Evolutionary conservation across 148 eudicot species (phyloP).

Genomic region (Amaranthus palmeri): DNA sequence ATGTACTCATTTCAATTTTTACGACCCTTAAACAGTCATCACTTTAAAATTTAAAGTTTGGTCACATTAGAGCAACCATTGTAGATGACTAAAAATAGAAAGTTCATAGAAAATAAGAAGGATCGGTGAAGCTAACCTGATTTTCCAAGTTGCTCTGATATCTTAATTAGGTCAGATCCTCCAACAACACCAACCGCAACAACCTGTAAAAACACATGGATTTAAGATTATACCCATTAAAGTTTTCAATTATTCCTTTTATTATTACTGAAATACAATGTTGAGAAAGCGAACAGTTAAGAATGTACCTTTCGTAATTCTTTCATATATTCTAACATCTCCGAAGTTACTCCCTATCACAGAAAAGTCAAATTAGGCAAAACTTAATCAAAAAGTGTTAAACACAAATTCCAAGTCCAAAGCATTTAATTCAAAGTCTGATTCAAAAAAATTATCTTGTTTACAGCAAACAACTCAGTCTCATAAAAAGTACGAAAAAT

Average conservation of each 20-base stretch:
- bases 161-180: constrained; percentile 92
- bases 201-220: constrained; percentile 45
- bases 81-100: neutral
- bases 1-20: no score
- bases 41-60: neutral
- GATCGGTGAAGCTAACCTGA: constrained; percentile 44
- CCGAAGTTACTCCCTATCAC: constrained; percentile 27
- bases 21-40: no score
- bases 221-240: neutral
- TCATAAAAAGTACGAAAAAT: neutral
- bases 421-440: neutral
- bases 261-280: neutral
- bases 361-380: neutral
- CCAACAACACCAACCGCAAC: constrained; percentile 92
- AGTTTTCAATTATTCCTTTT: neutral
- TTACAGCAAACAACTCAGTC: neutral
- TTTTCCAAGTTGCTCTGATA: constrained; percentile 94
- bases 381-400: neutral
- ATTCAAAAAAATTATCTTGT: neutral
- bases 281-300: neutral
- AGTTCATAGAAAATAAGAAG: neutral
- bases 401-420: neutral
- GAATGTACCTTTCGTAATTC: constrained; percentile 28
- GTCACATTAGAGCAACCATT: neutral
- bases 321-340: constrained; percentile 30